Percentiles rank a stretch among this genome's conserved stretches.
Conservation (phyloP, 345 rosid genomes). For the Euphorbia lathyris region DNA sequence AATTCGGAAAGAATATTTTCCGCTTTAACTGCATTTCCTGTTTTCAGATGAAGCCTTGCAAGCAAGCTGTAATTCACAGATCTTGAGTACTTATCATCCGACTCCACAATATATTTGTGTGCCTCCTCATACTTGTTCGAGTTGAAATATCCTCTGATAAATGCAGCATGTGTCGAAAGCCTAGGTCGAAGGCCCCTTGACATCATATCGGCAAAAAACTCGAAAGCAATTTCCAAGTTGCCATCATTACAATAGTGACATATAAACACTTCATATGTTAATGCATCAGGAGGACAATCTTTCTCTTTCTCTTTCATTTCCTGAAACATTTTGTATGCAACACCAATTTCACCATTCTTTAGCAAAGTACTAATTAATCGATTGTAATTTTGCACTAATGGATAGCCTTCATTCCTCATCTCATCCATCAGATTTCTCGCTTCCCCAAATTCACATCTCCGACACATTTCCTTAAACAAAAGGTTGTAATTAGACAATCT, state of each 20-base stretch:
- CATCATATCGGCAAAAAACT: constrained; percentile 39
- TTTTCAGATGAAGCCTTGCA: constrained; percentile 40
- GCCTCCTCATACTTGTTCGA: constrained; percentile 34
- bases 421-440: constrained; percentile 27
- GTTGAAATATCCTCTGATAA: constrained; percentile 39
- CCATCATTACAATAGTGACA: constrained; percentile 22
- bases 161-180: constrained; percentile 38
- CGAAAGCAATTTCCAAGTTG: constrained; percentile 31
- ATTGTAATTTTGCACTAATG: constrained; percentile 30
- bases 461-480: constrained; percentile 35
- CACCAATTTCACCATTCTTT: constrained; percentile 25
- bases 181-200: constrained; percentile 45
- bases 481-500: constrained; percentile 34
- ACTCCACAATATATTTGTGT: constrained; percentile 31
- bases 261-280: constrained; percentile 53
- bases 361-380: constrained; percentile 38
- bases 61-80: constrained; percentile 39
- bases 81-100: constrained; percentile 23
- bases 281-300: constrained; percentile 41
- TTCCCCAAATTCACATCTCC: constrained; percentile 31
- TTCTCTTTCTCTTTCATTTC: constrained; percentile 34
- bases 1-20: constrained; percentile 42
- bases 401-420: constrained; percentile 40
- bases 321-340: constrained; percentile 29
- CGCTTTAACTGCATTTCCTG: constrained; percentile 31